Evolutionary conservation across 768 basidiomycete genomes (phyloP), one percentile per base, ranked within the genome.

Genomic region (Gymnopilus junonius): DNA sequence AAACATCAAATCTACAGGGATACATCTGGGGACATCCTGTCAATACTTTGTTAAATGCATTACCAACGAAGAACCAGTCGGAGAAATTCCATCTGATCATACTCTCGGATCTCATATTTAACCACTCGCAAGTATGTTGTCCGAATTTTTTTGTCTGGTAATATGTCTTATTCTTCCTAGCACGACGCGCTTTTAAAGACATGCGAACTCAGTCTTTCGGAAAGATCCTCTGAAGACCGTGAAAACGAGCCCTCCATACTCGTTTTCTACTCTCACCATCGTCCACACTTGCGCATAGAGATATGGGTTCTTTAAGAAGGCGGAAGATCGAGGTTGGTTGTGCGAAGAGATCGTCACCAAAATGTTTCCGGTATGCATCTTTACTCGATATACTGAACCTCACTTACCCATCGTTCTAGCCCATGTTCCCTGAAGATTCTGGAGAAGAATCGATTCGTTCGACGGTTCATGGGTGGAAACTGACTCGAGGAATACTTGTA

Each of bases 101-200:
- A 63, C 81, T 98, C 59, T 96, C 94, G 1, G 96, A 99, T 76
- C 86, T 99, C 34, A 86, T 98, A 34, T 97, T 97, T 76, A 97
- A 96, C 68, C 95, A 97, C 68, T 95, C 95, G 1, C 94, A 96
- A 80, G 94, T 91, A 64, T 35, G 79, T 39, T 3, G 31, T n/a
- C 15, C 1, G 21, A 29, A 23, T 7, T n/a, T n/a, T n/a, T n/a
- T n/a, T 10, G 27, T 43, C 55, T 17, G 8, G 14, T 51, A 56
- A 50, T 8, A 29, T 31, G 51, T 1, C 25, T 46, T 12, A 20
- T 23, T 8, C 3, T 48, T 63, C 39, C 27, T 58, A 97, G 90
- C 95, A 98, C 71, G 87, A 89, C 31, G 92, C 93, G 0, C 79
- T 98, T 20, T 82, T 97, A 7, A 80, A 80, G 23, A 89, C 94